Conservation (phyloP, 2,329 filamentous ascomycete species). For the Penicillium sp. region DNA sequence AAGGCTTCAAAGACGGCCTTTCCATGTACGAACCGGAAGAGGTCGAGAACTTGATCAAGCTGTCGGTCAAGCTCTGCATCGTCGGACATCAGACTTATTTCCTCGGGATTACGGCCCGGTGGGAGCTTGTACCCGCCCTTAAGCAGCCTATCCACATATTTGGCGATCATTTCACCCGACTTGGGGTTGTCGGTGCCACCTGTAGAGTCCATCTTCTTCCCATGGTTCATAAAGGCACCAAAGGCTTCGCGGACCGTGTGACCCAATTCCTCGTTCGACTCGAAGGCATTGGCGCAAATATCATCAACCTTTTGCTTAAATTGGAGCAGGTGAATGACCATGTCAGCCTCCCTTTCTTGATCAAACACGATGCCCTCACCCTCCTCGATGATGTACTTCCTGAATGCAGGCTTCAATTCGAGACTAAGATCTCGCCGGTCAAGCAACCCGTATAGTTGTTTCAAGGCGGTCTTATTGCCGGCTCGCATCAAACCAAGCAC, state of each 20-base stretch:
- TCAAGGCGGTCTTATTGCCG: conserved; percentile 68
- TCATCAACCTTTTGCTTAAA: conserved; percentile 77
- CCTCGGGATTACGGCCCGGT: conserved; percentile 22
- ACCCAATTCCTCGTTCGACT: conserved; percentile 71
- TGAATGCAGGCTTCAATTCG: conserved; percentile 71
- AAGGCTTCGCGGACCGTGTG: conserved; percentile 83
- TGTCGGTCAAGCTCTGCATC: conserved; percentile 90
- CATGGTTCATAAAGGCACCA: conserved; percentile 87
- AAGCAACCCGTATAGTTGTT: conserved; percentile 75
- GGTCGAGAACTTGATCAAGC: conserved; percentile 85
- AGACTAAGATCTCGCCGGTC: conserved; percentile 68
- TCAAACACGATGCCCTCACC: conserved; percentile 79
- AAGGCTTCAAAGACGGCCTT: conserved; percentile 99
- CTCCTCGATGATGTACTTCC: conserved; percentile 72
- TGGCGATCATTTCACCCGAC: conserved; percentile 97
- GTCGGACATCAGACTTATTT: conserved; percentile 71
- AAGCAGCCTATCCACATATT: conserved; percentile 87
- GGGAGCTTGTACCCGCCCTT: conserved; percentile 77
- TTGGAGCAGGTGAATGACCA: conserved; percentile 79
- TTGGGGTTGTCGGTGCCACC: conserved; percentile 86
- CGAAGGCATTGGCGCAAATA: conserved; percentile 74
- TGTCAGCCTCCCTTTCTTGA: conserved; percentile 73
- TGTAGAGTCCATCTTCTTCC: conserved; percentile 66
- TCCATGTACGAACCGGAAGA: conserved; percentile 95
- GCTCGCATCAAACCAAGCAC: conserved; percentile 72